phyloP scores from a whole-genome alignment of 2,329 filamentous ascomycete species.

The Dactylellina sp. region DNA sequence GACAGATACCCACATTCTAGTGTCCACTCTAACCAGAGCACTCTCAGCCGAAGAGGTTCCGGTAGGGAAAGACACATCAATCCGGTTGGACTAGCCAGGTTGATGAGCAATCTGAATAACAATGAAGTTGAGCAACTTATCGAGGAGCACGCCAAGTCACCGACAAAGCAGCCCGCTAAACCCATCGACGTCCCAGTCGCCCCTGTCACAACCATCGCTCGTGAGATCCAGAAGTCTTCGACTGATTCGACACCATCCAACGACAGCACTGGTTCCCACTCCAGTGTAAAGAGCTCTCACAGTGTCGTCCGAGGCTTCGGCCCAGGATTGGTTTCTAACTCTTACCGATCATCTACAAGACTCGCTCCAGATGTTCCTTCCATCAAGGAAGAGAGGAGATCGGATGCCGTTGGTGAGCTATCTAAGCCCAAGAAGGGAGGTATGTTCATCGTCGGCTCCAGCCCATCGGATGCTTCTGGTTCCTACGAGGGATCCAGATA shows the following conservation, averaged over 20 bases:
- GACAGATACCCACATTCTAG: slow-evolving; percentile 70
- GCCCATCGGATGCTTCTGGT: slow-evolving; percentile 61
- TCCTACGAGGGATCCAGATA: slow-evolving; percentile 58
- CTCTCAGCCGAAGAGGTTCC: slow-evolving; percentile 72
- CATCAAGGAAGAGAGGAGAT: slow-evolving; percentile 70
- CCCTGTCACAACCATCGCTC: slow-evolving; percentile 19
- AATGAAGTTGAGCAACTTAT: slow-evolving; percentile 54
- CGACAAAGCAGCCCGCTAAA: slow-evolving; percentile 60
- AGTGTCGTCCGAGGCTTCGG: slow-evolving; percentile 89
- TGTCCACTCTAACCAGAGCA: slow-evolving; percentile 67
- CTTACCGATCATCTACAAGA: slow-evolving; percentile 73
- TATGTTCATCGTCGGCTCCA: slow-evolving; percentile 67
- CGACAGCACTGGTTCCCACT: slow-evolving; percentile 56
- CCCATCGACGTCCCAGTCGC: slow-evolving; percentile 62
- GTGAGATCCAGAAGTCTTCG: slow-evolving; percentile 34
- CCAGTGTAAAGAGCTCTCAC: slow-evolving; percentile 68
- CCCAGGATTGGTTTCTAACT: slow-evolving; percentile 77
- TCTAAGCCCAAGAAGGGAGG: slow-evolving; percentile 64
- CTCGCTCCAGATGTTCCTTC: slow-evolving; percentile 66
- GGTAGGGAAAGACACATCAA: slow-evolving; percentile 84
- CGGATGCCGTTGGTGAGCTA: slow-evolving; percentile 66
- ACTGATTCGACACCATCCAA: slow-evolving; percentile 48
- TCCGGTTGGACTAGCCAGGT: slow-evolving; percentile 91
- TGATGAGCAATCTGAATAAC: slow-evolving; percentile 65
- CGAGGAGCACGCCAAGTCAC: slow-evolving; percentile 52